phyloP scores from a whole-genome alignment of 139 green algal species.

The Asterochloris sp. region DNA sequence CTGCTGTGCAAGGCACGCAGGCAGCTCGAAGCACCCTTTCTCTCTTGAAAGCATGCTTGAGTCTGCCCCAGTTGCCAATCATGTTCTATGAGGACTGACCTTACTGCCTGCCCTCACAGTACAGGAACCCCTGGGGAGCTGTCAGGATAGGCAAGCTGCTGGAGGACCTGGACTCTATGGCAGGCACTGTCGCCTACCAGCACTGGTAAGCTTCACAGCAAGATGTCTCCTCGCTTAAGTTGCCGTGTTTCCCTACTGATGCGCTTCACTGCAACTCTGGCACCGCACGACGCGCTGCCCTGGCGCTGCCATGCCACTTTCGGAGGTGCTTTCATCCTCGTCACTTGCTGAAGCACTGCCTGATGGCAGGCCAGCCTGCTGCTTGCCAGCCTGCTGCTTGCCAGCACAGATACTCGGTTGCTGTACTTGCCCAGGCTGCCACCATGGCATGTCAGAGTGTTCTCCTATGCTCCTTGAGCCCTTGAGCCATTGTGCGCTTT shows the following conservation, averaged over 20 bases:
- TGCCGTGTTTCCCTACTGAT: not conserved
- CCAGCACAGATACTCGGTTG: too few species aligned
- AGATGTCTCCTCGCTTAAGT: not conserved
- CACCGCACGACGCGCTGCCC: not conserved
- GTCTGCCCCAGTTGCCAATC: not conserved
- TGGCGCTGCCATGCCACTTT: not conserved
- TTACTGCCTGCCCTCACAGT: conserved; percentile 34
- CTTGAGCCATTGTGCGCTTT: too few species aligned
- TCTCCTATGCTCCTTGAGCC: too few species aligned
- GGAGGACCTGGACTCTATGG: conserved; percentile 82
- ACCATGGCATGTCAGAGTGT: too few species aligned
- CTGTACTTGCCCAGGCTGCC: too few species aligned
- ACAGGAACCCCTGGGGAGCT: conserved; percentile 69
- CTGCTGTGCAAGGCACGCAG: not conserved
- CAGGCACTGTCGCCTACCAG: conserved; percentile 70
- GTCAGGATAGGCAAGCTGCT: conserved; percentile 74
- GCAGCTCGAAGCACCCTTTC: not conserved
- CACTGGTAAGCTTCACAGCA: conserved; percentile 46
- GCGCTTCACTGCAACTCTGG: not conserved
- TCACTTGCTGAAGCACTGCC: not conserved
- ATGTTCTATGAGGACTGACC: not conserved
- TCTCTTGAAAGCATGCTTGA: not conserved
- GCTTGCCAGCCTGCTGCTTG: too few species aligned
- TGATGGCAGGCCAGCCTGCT: not conserved
- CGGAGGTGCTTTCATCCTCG: not conserved